Base-by-base conservation (phyloP, 495 filamentous ascomycete species). In the Penicillium salamii region DNA sequence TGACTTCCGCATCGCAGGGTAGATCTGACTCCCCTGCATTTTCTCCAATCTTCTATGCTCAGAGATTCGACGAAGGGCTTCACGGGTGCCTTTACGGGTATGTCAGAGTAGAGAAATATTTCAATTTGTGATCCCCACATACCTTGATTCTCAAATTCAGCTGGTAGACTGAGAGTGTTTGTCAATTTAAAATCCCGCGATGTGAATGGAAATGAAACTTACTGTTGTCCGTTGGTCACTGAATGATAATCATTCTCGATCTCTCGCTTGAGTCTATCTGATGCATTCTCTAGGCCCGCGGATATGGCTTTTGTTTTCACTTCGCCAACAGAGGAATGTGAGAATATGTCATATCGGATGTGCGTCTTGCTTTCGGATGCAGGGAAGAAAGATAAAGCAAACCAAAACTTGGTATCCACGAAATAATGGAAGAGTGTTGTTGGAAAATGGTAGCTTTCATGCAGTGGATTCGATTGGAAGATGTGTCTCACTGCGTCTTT, bases 31-130 rank as follows among this genome's bases (percentile, higher is more conserved):
- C 0, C 67, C 63, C 32, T 42, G 37, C 0, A 42, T 35, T 33
- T 52, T 64, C 24, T 72, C 68, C n/a, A 66, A 20, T 33, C 56
- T 72, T 19, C 38, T 18, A 32, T 72, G 68, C n/a, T 61, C 53
- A 41, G 65, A 46, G 2, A 72, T 29, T 0, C 38, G 48, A 14
- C 52, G 11, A 20, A 70, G 36, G 20, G 69, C 58, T 13, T 31
- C 29, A 11, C 19, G 43, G 2, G 32, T 35, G 15, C 46, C 46
- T 50, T 20, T n/a, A 15, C 17, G 4, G 23, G 3, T 26, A 3
- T 4, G 8, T 26, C 8, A 26, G 23, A 26, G 8, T 26, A 3
- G 23, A 8, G n/a, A n/a, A n/a, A n/a, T n/a, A n/a, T n/a, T 26
- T 26, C 23, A 26, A 26, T 26, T 26, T 26, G 23, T 8, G 23